Percentiles rank a stretch among this genome's conserved stretches.
Conservation (phyloP, 208 protist species). For the Polymyxa betae region DNA sequence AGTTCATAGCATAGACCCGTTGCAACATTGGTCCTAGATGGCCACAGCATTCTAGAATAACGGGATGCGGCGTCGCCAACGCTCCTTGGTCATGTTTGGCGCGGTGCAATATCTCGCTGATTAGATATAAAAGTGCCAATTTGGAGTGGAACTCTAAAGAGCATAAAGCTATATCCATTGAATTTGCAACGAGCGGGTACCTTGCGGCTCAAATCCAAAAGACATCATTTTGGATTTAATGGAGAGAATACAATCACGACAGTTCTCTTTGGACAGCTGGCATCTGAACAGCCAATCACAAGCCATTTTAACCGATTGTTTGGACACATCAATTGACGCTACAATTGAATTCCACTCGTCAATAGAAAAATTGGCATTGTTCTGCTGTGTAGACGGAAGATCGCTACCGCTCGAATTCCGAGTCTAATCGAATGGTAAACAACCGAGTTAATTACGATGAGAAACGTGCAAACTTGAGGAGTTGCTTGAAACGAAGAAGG, state of each 20-base stretch:
- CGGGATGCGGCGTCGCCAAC: neutral
- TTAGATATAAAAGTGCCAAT: neutral
- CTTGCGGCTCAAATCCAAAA: neutral
- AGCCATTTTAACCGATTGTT: neutral
- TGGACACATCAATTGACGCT: neutral
- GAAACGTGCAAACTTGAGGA: too few relatives aligned
- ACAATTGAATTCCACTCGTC: slow-evolving; percentile 9
- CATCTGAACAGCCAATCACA: neutral
- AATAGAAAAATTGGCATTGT: neutral
- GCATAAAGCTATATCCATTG: neutral
- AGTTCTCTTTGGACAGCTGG: too few relatives aligned
- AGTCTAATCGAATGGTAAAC: neutral
- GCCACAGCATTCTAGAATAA: neutral
- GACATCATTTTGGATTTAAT: neutral
- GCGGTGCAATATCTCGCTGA: slow-evolving; percentile 27
- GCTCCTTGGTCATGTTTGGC: neutral
- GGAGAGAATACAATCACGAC: neutral
- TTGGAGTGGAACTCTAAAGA: neutral
- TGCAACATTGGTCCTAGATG: neutral
- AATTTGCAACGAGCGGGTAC: neutral
- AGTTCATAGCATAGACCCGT: neutral
- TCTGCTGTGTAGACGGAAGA: neutral
- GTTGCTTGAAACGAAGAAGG: too few relatives aligned
- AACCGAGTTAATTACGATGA: neutral
- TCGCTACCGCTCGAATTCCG: neutral